phyloP scores from a whole-genome alignment of 306 rosid genomes.

The Crotalaria pallida region DNA sequence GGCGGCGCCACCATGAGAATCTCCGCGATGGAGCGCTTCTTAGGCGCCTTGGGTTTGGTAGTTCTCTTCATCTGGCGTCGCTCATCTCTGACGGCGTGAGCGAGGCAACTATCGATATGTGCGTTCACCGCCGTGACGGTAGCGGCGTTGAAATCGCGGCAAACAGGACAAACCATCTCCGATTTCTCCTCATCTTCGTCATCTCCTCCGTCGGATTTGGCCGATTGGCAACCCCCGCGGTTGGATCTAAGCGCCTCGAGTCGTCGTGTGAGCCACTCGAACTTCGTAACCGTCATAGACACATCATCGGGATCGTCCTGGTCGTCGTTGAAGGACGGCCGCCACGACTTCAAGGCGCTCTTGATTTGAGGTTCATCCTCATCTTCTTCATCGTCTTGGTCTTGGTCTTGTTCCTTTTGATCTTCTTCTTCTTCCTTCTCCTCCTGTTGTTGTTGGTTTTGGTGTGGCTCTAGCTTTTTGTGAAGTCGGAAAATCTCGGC shows the following conservation, averaged over 20 bases:
- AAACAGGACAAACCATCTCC: constrained; percentile 73
- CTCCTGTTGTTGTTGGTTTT: too few relatives aligned
- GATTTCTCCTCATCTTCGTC: constrained; percentile 32
- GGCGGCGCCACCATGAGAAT: constrained; percentile 81
- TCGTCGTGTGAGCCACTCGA: constrained; percentile 67
- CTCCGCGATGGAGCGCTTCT: constrained; percentile 90
- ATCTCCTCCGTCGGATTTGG: constrained; percentile 1
- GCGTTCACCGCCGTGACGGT: constrained; percentile 68
- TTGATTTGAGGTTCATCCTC: background rate
- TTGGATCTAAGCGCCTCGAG: constrained; percentile 48
- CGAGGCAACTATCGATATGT: constrained; percentile 58
- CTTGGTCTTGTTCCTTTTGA: background rate
- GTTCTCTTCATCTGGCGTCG: constrained; percentile 34
- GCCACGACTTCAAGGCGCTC: constrained; percentile 25
- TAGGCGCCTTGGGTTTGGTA: constrained; percentile 50
- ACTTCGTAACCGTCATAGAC: constrained; percentile 58
- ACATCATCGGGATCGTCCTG: constrained; percentile 20
- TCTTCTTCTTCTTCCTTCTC: too few relatives aligned
- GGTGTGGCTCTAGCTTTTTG: too few relatives aligned
- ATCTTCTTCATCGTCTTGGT: background rate
- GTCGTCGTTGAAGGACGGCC: background rate
- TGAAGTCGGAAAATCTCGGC: constrained; percentile 62
- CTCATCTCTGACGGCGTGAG: constrained; percentile 41
- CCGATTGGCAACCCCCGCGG: constrained; percentile 13
- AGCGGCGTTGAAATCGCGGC: constrained; percentile 48